Evolutionary conservation across 2,329 filamentous ascomycete species (phyloP).

Genomic region (Coniella lustricola): DNA sequence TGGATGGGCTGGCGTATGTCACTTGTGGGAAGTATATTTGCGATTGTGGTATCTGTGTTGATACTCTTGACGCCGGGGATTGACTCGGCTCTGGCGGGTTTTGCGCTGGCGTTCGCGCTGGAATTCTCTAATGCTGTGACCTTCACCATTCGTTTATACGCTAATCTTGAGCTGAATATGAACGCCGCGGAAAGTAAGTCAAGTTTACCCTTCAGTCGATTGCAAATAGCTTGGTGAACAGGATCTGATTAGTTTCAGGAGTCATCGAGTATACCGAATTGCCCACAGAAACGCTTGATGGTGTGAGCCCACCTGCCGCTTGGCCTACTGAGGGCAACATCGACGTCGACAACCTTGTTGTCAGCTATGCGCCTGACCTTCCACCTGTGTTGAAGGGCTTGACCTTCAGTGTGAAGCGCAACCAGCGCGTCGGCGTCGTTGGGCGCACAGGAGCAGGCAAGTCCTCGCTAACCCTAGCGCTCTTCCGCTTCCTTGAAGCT

Average conservation of each 20-base stretch:
- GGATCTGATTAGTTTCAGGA: no score
- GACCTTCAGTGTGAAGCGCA: slow-evolving; percentile 57
- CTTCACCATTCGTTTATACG: slow-evolving; percentile 61
- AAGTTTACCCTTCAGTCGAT: no score
- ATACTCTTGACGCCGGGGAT: slow-evolving; percentile 56
- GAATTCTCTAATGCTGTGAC: slow-evolving; percentile 59
- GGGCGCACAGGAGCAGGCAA: slow-evolving; percentile 75
- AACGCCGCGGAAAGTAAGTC: slow-evolving; percentile 60
- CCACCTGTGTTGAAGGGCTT: slow-evolving; percentile 64
- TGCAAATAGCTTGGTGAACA: no score
- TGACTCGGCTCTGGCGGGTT: slow-evolving; percentile 65
- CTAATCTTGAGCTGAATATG: slow-evolving; percentile 70
- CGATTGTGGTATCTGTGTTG: slow-evolving; percentile 55
- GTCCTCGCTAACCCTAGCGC: slow-evolving; percentile 64
- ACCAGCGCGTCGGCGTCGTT: slow-evolving; percentile 68
- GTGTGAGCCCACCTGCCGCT: slow-evolving; percentile 54
- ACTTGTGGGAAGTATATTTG: slow-evolving; percentile 62
- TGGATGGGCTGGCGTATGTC: slow-evolving; percentile 72
- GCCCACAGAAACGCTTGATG: slow-evolving; percentile 58
- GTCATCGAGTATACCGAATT: slow-evolving; percentile 69
- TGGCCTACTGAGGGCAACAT: slow-evolving; percentile 72
- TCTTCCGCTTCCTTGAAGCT: slow-evolving; percentile 72
- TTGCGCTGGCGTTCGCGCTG: slow-evolving; percentile 66
- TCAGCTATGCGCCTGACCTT: slow-evolving; percentile 64
- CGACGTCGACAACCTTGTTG: slow-evolving; percentile 65